Evolutionary conservation across 225 moss, liverwort and hornwort genomes (phyloP), one percentile per base, ranked within the genome.

Genomic region (Sphagnum tenellum): DNA sequence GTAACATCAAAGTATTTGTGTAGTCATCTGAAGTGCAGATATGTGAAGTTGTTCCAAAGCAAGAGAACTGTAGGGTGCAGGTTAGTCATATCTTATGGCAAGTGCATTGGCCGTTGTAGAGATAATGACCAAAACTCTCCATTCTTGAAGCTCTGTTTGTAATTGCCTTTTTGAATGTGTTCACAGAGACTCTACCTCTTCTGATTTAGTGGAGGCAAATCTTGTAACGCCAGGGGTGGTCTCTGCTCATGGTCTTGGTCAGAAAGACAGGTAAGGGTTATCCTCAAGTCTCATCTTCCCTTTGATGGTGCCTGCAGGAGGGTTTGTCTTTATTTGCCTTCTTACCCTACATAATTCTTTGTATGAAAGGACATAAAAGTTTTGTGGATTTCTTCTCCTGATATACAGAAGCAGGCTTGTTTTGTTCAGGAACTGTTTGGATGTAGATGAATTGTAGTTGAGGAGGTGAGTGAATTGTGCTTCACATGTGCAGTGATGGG

Each of bases 131-230:
- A 29, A 29, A 0, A 29, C 29, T 29, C 29, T 29, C 29, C 29
- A 29, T 29, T 29, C 29, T 29, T 29, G 29, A 29, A 29, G 29
- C 29, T 29, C 29, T 29, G 29, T 29, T 29, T 29, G 29, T 49
- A 45, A 60, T 4, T 10, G 2, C 13, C 60, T 59, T 44, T 59
- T 69, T 9, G 49, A 10, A 10, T 46, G 12, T 71, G 53, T 67
- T 46, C 66, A 72, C 89, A 98, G 96, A 79, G 89, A 90, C 79
- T 85, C 88, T 62, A 69, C 78, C 66, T 79, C 83, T 67, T 85
- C 79, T 5, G 96, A 93, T 66, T 82, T 72, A 64, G 76, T 81
- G 56, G 96, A 98, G 71, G 89, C 79, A 73, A 89, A 83, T 67
- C 83, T 90, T 70, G 75, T 86, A 64, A 89, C 92, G 72, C 92